Percentiles rank a stretch among this genome's conserved stretches.
Conservation (phyloP, 352 stramenopile genomes). For the Nothophytophthora sp. region DNA sequence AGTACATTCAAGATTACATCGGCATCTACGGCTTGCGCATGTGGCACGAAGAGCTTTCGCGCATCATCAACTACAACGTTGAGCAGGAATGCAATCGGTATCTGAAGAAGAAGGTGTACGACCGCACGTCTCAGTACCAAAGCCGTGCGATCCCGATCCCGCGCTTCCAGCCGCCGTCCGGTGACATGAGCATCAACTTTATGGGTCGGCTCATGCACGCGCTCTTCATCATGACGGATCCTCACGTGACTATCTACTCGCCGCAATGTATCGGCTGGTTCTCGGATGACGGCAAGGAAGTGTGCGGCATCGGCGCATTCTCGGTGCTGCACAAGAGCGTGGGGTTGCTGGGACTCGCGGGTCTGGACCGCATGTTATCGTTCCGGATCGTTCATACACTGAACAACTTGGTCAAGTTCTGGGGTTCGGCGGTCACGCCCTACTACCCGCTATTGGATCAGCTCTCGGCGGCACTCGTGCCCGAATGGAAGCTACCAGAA, state of each 20-base stretch:
- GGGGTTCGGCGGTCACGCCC: conserved; percentile 84
- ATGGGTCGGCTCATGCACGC: conserved; percentile 93
- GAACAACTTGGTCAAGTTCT: conserved; percentile 95
- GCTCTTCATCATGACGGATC: conserved; percentile 93
- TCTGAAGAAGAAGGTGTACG: conserved; percentile 94
- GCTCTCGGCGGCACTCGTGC: conserved; percentile 77
- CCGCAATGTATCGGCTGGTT: conserved; percentile 94
- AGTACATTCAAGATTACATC: conserved; percentile 97
- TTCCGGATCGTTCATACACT: conserved; percentile 93
- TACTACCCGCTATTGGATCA: conserved; percentile 91
- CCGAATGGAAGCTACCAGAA: conserved; percentile 89
- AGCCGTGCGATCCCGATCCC: conserved; percentile 93
- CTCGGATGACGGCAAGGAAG: conserved; percentile 76
- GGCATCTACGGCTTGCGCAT: conserved; percentile 94
- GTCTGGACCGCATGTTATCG: conserved; percentile 92
- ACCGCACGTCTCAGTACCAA: conserved; percentile 90
- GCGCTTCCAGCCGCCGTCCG: conserved; percentile 83
- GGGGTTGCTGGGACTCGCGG: conserved; percentile 89
- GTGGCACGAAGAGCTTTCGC: conserved; percentile 94
- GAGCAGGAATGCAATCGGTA: conserved; percentile 96
- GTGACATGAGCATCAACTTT: conserved; percentile 91
- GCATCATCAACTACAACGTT: conserved; percentile 97
- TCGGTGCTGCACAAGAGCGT: conserved; percentile 91
- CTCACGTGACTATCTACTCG: conserved; percentile 91
- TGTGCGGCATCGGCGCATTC: conserved; percentile 91